Evolutionary conservation across 2,329 filamentous ascomycete genomes (phyloP), one percentile per base, ranked within the genome.

Genomic region (Ceratocystis alfenasii): DNA sequence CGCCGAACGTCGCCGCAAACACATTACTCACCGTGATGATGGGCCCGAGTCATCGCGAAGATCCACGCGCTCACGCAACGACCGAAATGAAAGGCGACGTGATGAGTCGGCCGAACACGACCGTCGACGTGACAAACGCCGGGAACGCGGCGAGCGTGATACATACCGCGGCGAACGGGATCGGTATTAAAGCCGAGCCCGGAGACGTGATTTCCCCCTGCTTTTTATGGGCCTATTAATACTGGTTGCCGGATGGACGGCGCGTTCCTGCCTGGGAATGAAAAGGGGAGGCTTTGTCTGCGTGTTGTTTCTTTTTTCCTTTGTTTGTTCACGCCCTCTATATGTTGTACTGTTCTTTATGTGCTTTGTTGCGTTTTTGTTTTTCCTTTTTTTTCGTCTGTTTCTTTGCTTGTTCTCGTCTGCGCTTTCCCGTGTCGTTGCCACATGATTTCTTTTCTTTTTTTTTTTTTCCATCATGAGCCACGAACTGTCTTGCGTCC

Each of bases 11-110:
- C 53, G 53, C 22, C 53, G 53, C 25, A 57, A 57, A 28, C 53
- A 28, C 22, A 22, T 12, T 10, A 17, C 22, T 25, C 53, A 57
- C 53, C 53, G 53, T 15, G 53, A 57, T 10, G 53, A 57, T 8
- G 53, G 1, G 10, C 25, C 4, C 25, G 53, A 57, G 44, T 25
- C 59, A 46, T 15, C n/a, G 33, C 30, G 20, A 41, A n/a, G 36
- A 46, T 60, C 63, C n/a, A 65, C 70, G 70, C 53, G 69, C 68
- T 61, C 71, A 68, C 41, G 70, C 8, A 36, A 10, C 3, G 33
- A 36, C 68, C 68, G 67, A 10, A 55, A 63, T 25, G 61, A 62
- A 12, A 62, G 30, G 61, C 61, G 61, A 4, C 64, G 59, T 15
- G 67, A 68, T 3, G 65, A 67, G 28, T 62, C 41, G 5, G 48